These are phyloP conservation scores for Ramaria sp. DNA, from an alignment of 768 basidiomycete species.

Conservation along the genomic window DNA sequence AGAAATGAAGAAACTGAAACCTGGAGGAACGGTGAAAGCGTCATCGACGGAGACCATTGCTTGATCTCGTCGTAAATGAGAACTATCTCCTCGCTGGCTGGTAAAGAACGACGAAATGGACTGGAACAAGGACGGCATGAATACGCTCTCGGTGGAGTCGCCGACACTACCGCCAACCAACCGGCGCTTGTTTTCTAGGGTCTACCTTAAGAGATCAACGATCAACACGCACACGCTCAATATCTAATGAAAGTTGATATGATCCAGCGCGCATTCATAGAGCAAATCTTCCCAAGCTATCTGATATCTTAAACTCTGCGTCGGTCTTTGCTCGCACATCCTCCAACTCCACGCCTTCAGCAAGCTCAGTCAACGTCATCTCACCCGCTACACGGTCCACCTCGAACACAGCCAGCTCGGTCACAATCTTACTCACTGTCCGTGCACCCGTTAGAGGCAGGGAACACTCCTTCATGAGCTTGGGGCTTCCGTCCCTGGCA, in stretches of 20 bases:
- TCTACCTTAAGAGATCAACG: not conserved
- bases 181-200: not conserved
- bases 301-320: slow-evolving; percentile 60
- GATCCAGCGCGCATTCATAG: not conserved
- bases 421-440: slow-evolving; percentile 84
- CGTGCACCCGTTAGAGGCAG: slow-evolving; percentile 86
- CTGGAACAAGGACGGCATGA: slow-evolving; percentile 8
- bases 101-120: slow-evolving; percentile 6
- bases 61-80: slow-evolving; percentile 33
- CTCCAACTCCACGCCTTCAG: slow-evolving; percentile 74
- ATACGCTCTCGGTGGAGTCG: not conserved
- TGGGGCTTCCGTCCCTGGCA: slow-evolving; percentile 81
- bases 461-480: slow-evolving; percentile 71
- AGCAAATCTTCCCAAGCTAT: slow-evolving; percentile 34
- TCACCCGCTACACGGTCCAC: slow-evolving; percentile 68
- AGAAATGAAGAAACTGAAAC: slow-evolving; percentile 42
- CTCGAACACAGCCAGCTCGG: slow-evolving; percentile 84
- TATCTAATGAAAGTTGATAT: too few relatives aligned
- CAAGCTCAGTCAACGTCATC: slow-evolving; percentile 69
- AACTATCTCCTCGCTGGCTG: not conserved
- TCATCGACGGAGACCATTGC: slow-evolving; percentile 74
- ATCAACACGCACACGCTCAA: too few relatives aligned
- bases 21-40: slow-evolving; percentile 71
- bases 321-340: slow-evolving; percentile 83
- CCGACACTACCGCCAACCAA: not conserved